Conservation (phyloP, 2,329 filamentous ascomycete genomes). For the Trichoderma polysporum region DNA sequence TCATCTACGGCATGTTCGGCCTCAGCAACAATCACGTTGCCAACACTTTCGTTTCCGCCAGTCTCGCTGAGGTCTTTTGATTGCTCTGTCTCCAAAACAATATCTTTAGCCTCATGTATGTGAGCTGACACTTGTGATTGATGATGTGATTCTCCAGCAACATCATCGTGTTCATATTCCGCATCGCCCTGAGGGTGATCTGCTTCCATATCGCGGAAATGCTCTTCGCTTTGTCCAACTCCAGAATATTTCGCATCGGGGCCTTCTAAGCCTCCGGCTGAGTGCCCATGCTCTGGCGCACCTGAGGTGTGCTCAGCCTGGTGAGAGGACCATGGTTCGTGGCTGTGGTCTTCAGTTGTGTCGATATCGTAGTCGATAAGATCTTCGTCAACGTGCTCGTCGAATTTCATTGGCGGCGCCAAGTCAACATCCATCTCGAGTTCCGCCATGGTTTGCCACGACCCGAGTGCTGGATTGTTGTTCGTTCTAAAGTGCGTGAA, state of each 20-base stretch:
- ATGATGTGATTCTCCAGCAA: not conserved
- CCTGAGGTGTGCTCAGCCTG: slow-evolving; percentile 3
- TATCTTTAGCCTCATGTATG: not conserved
- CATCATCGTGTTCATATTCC: slow-evolving; percentile 21
- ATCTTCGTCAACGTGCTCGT: slow-evolving; percentile 34
- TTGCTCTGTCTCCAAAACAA: slow-evolving; percentile 6
- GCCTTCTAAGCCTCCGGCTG: not conserved
- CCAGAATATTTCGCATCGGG: not conserved
- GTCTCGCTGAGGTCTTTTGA: not conserved
- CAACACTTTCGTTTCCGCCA: not conserved
- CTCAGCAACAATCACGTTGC: not conserved
- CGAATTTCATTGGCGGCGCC: slow-evolving; percentile 28
- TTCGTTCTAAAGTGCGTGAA: not conserved
- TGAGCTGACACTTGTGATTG: not conserved
- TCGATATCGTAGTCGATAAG: slow-evolving; percentile 42
- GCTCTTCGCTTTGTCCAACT: not conserved
- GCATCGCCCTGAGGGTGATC: not conserved
- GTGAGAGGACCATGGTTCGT: slow-evolving; percentile 8
- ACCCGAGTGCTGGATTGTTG: not conserved
- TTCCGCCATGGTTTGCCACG: slow-evolving; percentile 28
- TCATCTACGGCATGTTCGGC: not conserved
- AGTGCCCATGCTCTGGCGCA: not conserved
- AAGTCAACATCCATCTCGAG: slow-evolving; percentile 37
- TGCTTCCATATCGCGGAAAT: not conserved
- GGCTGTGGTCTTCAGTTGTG: slow-evolving; percentile 23